Evolutionary conservation across 805 yeast species (phyloP).

Genomic region (Candida sphagnicola): DNA sequence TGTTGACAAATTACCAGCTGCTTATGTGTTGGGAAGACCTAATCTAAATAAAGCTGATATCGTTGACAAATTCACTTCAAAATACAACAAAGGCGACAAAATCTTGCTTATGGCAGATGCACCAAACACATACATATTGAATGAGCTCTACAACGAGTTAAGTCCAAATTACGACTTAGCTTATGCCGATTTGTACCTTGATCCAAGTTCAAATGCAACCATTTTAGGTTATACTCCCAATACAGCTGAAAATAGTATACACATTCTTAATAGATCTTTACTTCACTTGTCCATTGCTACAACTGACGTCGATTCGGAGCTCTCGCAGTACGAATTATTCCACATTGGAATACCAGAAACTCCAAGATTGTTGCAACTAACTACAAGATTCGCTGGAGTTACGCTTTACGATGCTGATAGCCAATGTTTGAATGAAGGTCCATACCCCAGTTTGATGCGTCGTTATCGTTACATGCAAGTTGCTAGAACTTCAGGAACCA

Average conservation of each 20-base stretch:
- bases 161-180: constrained; percentile 25
- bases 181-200: constrained; percentile 29
- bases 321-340: constrained; percentile 53
- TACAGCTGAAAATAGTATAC: background rate
- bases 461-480: constrained; percentile 83
- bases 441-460: constrained; percentile 75
- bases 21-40: constrained; percentile 77
- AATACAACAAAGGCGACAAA: constrained; percentile 36
- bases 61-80: constrained; percentile 34
- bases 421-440: constrained; percentile 43
- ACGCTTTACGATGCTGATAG: constrained; percentile 45
- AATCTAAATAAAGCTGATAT: constrained; percentile 41
- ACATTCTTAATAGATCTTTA: constrained; percentile 13
- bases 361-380: constrained; percentile 70
- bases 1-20: constrained; percentile 65
- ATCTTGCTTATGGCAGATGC: constrained; percentile 74
- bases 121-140: constrained; percentile 50
- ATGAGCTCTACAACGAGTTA: constrained; percentile 32
- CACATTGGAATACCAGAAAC: constrained; percentile 73
- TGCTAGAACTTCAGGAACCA: constrained; percentile 87
- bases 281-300: constrained; percentile 9
- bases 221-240: constrained; percentile 41
- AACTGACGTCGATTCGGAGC: constrained; percentile 20
- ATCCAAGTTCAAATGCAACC: constrained; percentile 24
- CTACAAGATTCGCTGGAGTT: constrained; percentile 62